phyloP scores from a whole-genome alignment of 208 protist species.

The Leishmania mexicana region DNA sequence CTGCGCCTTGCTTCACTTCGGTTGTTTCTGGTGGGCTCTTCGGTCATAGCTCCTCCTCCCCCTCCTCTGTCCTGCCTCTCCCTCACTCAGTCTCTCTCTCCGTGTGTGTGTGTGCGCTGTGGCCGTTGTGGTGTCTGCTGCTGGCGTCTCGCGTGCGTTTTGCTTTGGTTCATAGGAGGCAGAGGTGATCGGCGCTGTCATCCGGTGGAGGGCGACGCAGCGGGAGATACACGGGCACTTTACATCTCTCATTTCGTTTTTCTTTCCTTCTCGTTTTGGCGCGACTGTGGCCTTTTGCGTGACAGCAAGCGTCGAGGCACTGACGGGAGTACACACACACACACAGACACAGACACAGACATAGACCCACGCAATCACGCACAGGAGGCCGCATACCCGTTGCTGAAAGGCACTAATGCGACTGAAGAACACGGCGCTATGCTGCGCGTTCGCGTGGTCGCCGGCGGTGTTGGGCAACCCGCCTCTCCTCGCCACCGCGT shows the following conservation, averaged over 20 bases:
- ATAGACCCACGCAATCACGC: neutral
- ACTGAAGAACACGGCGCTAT: conserved; percentile 59
- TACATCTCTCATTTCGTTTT: neutral
- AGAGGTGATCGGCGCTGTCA: no score
- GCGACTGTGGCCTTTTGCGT: neutral
- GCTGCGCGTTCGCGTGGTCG: conserved; percentile 82
- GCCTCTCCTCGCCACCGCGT: conserved; percentile 71
- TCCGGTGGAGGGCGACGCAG: no score
- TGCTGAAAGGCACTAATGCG: conserved; percentile 40
- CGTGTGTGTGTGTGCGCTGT: neutral
- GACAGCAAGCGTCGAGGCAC: neutral
- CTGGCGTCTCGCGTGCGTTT: no score
- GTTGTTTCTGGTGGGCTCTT: conserved; percentile 11
- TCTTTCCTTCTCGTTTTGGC: neutral
- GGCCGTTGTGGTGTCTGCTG: neutral
- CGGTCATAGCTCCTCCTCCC: neutral
- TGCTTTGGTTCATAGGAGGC: no score
- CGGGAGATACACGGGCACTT: no score
- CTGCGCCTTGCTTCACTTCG: neutral
- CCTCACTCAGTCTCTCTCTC: neutral
- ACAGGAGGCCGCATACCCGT: neutral
- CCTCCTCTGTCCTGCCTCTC: neutral
- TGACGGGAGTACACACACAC: conserved; percentile 1
- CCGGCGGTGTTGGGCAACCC: conserved; percentile 52
- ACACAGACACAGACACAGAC: neutral